Base-by-base conservation (phyloP, 192 early-diverging fungal species). In the Funneliformis mosseae region DNA sequence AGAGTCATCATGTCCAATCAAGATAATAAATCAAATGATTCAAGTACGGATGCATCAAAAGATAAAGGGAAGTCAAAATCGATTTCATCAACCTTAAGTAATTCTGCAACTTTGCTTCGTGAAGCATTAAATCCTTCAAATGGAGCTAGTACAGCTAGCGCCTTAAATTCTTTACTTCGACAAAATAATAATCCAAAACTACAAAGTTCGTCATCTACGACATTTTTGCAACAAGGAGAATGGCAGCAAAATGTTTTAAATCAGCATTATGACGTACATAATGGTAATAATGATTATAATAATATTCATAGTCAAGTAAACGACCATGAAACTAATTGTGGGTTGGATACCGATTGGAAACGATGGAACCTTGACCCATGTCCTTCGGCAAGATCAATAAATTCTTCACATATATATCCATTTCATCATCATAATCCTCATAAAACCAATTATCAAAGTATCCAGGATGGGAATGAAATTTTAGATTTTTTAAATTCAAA, bases 401-500 rank as follows among this genome's bases (percentile, higher is more conserved):
- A n/a, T 16, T 14, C 59, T 14, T n/a, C 16, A 67, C 8, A 67
- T 67, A 67, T 33, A 33, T 67, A 67, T 38, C 64, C 64, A 14
- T 38, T 66, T 66, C 27, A 66, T 66, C 64, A 66, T 66, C 64
- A 66, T 66, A 33, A 16, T 66, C 64, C 14, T 66, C 64, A 66
- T 33, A 67, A 27, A 33, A 67, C 12, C 6, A 33, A 67, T 67
- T 10, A 67, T 67, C 27, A 67, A 16, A 55, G 33, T 60, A 33
- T 75, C 3, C 1, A 75, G 1, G 83, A 84, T 16, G 83, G 81
- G 21, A 72, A 39, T n/a, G 81, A 82, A 41, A 73, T 84, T 28
- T 0, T 80, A 12, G 78, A 25, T 21, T 38, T 84, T 60, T 61
- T 84, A 27, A 80, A 80, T 42, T 74, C 79, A 27, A 67, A 62